Percentiles rank a stretch among this genome's conserved stretches.
phyloP scores from a whole-genome alignment of 371 early-diverging fungal genomes.

The Syncephalastrum racemosum region DNA sequence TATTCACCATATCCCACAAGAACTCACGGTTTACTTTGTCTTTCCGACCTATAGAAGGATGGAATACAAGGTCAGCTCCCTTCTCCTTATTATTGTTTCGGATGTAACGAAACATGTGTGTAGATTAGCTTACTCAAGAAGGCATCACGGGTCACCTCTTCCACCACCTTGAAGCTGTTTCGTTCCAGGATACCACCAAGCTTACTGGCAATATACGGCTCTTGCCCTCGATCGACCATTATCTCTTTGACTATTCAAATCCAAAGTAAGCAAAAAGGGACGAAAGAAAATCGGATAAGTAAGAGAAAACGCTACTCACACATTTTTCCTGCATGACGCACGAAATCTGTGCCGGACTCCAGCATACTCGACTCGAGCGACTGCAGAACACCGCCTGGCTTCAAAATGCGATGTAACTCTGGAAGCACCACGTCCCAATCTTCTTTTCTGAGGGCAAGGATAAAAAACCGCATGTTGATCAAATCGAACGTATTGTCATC shows the following conservation, averaged over 20 bases:
- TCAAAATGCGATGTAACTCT: conserved; percentile 52
- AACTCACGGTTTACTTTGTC: conserved; percentile 22
- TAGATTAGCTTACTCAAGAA: conserved; percentile 12
- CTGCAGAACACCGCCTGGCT: conserved; percentile 62
- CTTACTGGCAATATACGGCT: conserved; percentile 48
- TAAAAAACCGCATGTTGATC: conserved; percentile 55
- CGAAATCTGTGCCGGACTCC: conserved; percentile 14
- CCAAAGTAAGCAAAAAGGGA: conserved; percentile 2
- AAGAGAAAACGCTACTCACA: conserved; percentile 1
- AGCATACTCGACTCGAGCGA: conserved; percentile 49
- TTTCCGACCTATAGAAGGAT: conserved; percentile 8
- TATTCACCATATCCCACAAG: conserved; percentile 19
- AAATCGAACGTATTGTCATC: conserved; percentile 61
- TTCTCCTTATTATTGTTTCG: background rate
- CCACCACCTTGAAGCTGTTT: conserved; percentile 28
- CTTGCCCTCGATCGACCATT: conserved; percentile 39
- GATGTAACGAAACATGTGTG: conserved; percentile 2
- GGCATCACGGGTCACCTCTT: conserved; percentile 19
- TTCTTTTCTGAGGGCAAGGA: conserved; percentile 44
- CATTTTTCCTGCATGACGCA: conserved; percentile 5
- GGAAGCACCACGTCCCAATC: conserved; percentile 50
- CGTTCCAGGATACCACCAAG: conserved; percentile 29
- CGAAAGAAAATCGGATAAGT: conserved; percentile 26
- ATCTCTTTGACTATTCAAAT: conserved; percentile 24
- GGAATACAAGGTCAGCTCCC: background rate